Evolutionary conservation across 306 rosid species (phyloP).

Genomic region (Acacia acuminata): DNA sequence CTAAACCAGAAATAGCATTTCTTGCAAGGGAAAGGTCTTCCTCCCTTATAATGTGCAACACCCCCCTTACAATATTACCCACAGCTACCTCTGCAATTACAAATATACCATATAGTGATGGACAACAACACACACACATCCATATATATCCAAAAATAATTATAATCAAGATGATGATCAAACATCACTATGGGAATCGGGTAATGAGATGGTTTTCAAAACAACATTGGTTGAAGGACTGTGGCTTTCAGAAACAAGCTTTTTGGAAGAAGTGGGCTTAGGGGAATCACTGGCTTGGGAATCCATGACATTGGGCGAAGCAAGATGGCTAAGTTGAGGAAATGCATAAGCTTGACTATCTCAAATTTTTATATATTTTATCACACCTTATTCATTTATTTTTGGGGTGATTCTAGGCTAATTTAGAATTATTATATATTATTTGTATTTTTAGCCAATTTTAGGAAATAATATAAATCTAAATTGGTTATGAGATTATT

Average conservation of each 20-base stretch:
- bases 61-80: slow-evolving; percentile 95
- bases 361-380: no score
- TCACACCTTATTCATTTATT: no score
- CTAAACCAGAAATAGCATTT: slow-evolving; percentile 79
- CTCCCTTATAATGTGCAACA: slow-evolving; percentile 93
- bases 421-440: no score
- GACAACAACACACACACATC: background rate
- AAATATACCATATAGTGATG: slow-evolving; percentile 32
- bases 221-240: background rate
- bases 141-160: slow-evolving; percentile 6
- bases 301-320: background rate
- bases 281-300: background rate
- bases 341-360: background rate
- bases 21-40: slow-evolving; percentile 85
- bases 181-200: background rate
- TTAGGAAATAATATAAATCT: no score
- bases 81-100: slow-evolving; percentile 85
- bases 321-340: background rate
- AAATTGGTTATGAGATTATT: no score
- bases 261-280: background rate
- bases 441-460: no score
- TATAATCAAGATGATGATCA: background rate
- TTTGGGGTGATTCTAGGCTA: no score
- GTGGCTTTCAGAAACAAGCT: background rate
- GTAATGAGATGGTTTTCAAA: background rate